These are phyloP conservation scores for Leptographium radiaticola DNA, from an alignment of 2,329 filamentous ascomycete genomes.

Conservation along the genomic window DNA sequence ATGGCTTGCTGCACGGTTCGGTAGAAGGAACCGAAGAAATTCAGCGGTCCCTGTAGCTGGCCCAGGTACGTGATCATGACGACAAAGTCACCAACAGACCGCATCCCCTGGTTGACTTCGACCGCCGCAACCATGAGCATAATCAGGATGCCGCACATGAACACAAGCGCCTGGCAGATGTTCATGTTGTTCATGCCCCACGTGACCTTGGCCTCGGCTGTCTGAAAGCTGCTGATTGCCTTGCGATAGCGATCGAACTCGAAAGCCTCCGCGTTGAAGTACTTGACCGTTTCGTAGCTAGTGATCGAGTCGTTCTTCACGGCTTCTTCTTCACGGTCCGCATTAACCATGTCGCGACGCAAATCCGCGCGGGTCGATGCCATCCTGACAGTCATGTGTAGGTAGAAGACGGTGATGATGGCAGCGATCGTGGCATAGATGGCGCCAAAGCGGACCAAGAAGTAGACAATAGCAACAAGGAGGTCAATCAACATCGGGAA, in stretches of 20 bases:
- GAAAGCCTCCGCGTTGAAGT: slow-evolving; percentile 74
- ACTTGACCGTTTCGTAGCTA: slow-evolving; percentile 93
- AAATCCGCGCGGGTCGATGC: slow-evolving; percentile 86
- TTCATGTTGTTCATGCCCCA: slow-evolving; percentile 71
- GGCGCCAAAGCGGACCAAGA: slow-evolving; percentile 66
- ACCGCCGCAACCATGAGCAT: slow-evolving; percentile 64
- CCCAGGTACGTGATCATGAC: slow-evolving; percentile 63
- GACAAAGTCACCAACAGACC: slow-evolving; percentile 59
- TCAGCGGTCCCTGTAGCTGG: slow-evolving; percentile 67
- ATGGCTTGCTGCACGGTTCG: slow-evolving; percentile 90
- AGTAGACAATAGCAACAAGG: slow-evolving; percentile 70
- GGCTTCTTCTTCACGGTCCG: slow-evolving; percentile 86
- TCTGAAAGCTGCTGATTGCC: slow-evolving; percentile 59
- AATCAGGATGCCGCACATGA: slow-evolving; percentile 62
- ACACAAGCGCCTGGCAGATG: slow-evolving; percentile 66
- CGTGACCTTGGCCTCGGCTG: slow-evolving; percentile 62
- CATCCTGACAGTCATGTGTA: slow-evolving; percentile 93
- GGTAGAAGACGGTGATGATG: slow-evolving; percentile 88
- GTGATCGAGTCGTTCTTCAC: slow-evolving; percentile 98
- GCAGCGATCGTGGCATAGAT: slow-evolving; percentile 84
- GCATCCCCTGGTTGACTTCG: slow-evolving; percentile 56
- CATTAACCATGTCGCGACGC: slow-evolving; percentile 86
- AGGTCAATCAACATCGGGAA: slow-evolving; percentile 91
- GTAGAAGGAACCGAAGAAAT: slow-evolving; percentile 92
- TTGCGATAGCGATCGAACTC: slow-evolving; percentile 62